A percentile compares a stretch with the other conserved stretches of the same genome.
These are phyloP conservation scores for Sphagnum magellanicum DNA, from an alignment of 228 moss, liverwort and hornwort genomes.

Conservation along the genomic window DNA sequence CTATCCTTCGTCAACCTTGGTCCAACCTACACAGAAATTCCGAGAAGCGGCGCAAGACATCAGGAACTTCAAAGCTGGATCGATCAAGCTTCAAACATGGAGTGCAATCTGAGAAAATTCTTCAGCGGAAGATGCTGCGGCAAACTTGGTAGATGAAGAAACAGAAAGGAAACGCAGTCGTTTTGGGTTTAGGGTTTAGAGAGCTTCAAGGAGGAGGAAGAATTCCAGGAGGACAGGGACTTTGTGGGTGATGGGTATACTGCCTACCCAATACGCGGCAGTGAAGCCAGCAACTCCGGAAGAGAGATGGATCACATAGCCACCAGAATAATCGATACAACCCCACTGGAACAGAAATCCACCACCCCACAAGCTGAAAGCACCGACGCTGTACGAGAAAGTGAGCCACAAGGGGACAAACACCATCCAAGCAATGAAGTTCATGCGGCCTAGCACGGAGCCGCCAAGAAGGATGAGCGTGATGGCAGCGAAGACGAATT, in stretches of 20 bases:
- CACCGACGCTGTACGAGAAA: slow-evolving; percentile 33
- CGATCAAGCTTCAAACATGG: too few species aligned
- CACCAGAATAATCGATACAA: slow-evolving; percentile 32
- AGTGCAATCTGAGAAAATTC: too few species aligned
- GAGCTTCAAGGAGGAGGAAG: too few species aligned
- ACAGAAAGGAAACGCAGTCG: too few species aligned
- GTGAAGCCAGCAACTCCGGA: slow-evolving; percentile 43
- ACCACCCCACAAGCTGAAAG: slow-evolving; percentile 38
- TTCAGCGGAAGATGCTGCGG: too few species aligned
- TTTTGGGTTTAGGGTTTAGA: too few species aligned
- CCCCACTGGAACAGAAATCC: slow-evolving; percentile 38
- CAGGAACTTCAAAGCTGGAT: too few species aligned
- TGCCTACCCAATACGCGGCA: slow-evolving; percentile 34
- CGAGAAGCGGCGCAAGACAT: too few species aligned
- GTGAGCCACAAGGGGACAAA: slow-evolving; percentile 47
- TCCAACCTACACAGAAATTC: slow-evolving; percentile 40
- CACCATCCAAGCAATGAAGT: slow-evolving; percentile 41
- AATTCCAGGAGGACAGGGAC: too few species aligned
- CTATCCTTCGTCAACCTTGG: slow-evolving; percentile 59
- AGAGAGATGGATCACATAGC: slow-evolving; percentile 38
- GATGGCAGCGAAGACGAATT: slow-evolving; percentile 55
- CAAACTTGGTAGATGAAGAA: too few species aligned
- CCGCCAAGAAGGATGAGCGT: slow-evolving; percentile 41
- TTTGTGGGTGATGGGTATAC: too few species aligned
- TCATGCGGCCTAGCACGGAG: slow-evolving; percentile 30